Evolutionary conservation across 2,329 filamentous ascomycete species (phyloP), one percentile per base, ranked within the genome.

Genomic region (Teratosphaeria epicoccoides): DNA sequence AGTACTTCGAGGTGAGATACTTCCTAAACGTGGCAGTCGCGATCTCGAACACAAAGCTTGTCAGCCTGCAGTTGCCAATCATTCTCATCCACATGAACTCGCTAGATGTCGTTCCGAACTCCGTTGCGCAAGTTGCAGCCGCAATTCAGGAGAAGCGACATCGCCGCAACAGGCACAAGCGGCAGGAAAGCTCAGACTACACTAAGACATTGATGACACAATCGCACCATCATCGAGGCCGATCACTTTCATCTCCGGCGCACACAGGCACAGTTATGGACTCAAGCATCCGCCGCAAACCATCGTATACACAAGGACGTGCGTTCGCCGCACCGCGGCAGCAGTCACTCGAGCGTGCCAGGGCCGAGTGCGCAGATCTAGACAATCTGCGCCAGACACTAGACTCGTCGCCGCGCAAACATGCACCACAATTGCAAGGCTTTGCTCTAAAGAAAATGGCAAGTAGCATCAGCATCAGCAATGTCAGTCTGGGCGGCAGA

Each of bases 1-100:
- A 78, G 61, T 79, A 73, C 59, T 79, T 80, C 52, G 77, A 79
- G 64, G 75, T 79, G 14, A 71, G 76, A 20, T 79, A 76, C 58
- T 78, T 79, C 52, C 64, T 79, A 22, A 78, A 77, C 52, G 66
- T 79, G 17, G 67, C 73, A 20, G 68, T 73, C n/a, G 66, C 68
- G 44, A 68, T 70, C 23, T 65, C 70, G 12, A 72, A 72, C 56
- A 72, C 70, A 51, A 78, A 75, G 60, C 60, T 73, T n/a, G 69
- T 79, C 20, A 72, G 71, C 7, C 71, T 80, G 6, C 77, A 79
- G 55, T 62, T 79, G 43, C 77, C 77, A 4, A 75, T 80, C 50
- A 76, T 77, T 2, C 68, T 80, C 49, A 76, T 80, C 37, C 77
- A 78, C 57, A 78, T 79, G 70, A 79, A 78, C 55, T 78, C 76